These are phyloP conservation scores for Blastomyces gilchristii DNA, from an alignment of 2,329 filamentous ascomycete species.

Conservation along the genomic window DNA sequence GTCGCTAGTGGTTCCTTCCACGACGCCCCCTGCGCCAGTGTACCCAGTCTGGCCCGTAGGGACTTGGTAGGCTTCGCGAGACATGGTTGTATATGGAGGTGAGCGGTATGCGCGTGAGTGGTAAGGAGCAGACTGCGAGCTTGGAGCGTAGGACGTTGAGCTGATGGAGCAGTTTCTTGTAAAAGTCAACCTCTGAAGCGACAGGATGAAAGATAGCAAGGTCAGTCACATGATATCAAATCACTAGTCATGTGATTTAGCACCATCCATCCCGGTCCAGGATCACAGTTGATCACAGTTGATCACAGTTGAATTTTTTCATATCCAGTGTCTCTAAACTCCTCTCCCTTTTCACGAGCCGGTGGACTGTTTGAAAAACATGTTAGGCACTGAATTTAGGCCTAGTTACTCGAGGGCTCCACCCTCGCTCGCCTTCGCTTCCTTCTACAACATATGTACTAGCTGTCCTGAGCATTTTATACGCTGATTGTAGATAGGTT, in stretches of 20 bases:
- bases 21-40: constrained; percentile 35
- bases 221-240: background rate
- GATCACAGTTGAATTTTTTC: background rate
- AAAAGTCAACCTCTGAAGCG: background rate
- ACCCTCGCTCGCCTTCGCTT: background rate
- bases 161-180: background rate
- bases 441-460: background rate
- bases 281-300: too few relatives aligned
- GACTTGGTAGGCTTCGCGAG: constrained; percentile 68
- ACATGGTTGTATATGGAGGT: constrained; percentile 37
- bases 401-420: background rate
- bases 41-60: constrained; percentile 41
- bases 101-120: background rate
- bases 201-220: background rate
- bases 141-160: background rate
- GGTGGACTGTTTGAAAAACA: background rate
- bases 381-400: background rate
- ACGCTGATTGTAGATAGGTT: background rate
- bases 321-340: background rate
- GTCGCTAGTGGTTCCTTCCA: constrained; percentile 29
- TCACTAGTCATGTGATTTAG: background rate
- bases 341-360: background rate
- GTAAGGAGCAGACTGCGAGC: too few relatives aligned
- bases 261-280: too few relatives aligned
- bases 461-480: background rate